Evolutionary conservation across 305 asterid species (phyloP).

Genomic region (Solanum hybrid): DNA sequence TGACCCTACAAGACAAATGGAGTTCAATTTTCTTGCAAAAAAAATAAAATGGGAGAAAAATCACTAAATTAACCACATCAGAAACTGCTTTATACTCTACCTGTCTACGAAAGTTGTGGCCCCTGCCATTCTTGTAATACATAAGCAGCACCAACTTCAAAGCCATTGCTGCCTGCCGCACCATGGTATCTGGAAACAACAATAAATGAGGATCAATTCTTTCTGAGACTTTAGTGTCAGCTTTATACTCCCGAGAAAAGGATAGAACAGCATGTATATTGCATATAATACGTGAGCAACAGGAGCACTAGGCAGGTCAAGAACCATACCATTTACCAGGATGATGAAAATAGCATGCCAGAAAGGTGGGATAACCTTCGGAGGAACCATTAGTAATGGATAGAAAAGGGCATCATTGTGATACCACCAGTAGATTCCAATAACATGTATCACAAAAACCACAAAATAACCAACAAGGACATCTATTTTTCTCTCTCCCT

Average conservation of each 20-base stretch:
- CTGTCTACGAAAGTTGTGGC: constrained; percentile 92
- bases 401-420: constrained; percentile 46
- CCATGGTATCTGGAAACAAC: constrained; percentile 60
- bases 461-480: constrained; percentile 55
- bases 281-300: background rate
- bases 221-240: background rate
- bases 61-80: background rate
- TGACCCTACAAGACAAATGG: constrained; percentile 53
- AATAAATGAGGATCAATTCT: background rate
- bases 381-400: constrained; percentile 81
- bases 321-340: constrained; percentile 63
- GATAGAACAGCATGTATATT: background rate
- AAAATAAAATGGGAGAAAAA: background rate
- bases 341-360: constrained; percentile 79
- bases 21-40: constrained; percentile 1
- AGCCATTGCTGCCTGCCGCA: constrained; percentile 75
- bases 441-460: constrained; percentile 52
- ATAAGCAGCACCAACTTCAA: constrained; percentile 73
- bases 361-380: constrained; percentile 73
- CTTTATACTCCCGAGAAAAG: background rate
- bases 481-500: constrained; percentile 70
- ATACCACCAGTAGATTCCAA: constrained; percentile 79
- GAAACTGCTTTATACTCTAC: constrained; percentile 24
- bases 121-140: constrained; percentile 77
- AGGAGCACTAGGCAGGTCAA: constrained; percentile 3